A percentile compares a stretch with the other conserved stretches of the same genome.
Conservation (phyloP, 768 basidiomycete species). For the Sutorius australiensis region DNA sequence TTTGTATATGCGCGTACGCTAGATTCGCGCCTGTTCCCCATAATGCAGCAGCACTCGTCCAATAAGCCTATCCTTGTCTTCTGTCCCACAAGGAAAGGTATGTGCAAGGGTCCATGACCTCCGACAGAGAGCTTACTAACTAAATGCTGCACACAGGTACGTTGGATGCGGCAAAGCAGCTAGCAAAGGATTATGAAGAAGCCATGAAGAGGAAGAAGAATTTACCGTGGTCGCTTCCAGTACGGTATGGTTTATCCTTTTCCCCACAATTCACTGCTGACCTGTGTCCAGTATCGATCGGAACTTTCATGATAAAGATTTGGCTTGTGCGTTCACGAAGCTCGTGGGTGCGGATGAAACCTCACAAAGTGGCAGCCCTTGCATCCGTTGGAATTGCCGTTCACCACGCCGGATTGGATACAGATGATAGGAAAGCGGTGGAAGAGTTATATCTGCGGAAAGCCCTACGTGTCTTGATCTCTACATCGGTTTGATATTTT, state of each 20-base stretch:
- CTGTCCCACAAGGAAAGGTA: constrained; percentile 84
- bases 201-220: constrained; percentile 43
- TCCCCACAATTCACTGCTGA: not conserved
- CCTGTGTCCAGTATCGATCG: constrained; percentile 44
- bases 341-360: not conserved
- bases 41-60: constrained; percentile 68
- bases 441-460: constrained; percentile 73
- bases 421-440: constrained; percentile 66
- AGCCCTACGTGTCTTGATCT: constrained; percentile 62
- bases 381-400: constrained; percentile 76
- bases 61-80: constrained; percentile 89
- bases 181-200: constrained; percentile 69
- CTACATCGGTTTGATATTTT: constrained; percentile 67
- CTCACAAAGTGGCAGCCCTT: constrained; percentile 43
- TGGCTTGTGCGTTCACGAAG: constrained; percentile 38
- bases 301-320: constrained; percentile 62
- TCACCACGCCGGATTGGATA: constrained; percentile 84
- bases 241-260: constrained; percentile 37
- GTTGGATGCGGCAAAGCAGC: constrained; percentile 65
- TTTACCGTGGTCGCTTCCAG: constrained; percentile 68
- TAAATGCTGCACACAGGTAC: constrained; percentile 40
- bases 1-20: constrained; percentile 71
- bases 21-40: constrained; percentile 65
- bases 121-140: not conserved
- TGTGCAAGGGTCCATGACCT: not conserved